phyloP scores from a whole-genome alignment of 2,329 filamentous ascomycete genomes.

The Aspergillus costaricaensis region DNA sequence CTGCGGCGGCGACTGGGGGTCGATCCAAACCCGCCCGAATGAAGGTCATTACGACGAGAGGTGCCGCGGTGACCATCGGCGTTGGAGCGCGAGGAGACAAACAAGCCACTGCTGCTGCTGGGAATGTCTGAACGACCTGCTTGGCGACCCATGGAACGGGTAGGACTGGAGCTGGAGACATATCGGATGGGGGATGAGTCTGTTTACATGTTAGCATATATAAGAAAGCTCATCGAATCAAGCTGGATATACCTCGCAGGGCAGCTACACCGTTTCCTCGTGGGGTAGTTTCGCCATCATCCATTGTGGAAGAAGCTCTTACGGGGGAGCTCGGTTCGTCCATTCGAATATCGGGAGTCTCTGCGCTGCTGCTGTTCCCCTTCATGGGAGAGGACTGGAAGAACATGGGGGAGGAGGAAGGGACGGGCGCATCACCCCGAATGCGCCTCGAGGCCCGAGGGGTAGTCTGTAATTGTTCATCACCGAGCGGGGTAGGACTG shows the following conservation, averaged over 20 bases:
- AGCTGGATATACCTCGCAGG: slow-evolving; percentile 42
- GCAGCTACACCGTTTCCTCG: slow-evolving; percentile 36
- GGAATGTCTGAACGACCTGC: slow-evolving; percentile 69
- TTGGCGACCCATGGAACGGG: slow-evolving; percentile 56
- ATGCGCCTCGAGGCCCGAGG: slow-evolving; percentile 49
- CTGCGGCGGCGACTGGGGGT: slow-evolving; percentile 57
- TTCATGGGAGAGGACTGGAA: slow-evolving; percentile 65
- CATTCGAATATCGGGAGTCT: slow-evolving; percentile 44
- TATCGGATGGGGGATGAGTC: slow-evolving; percentile 93
- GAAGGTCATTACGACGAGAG: slow-evolving; percentile 79
- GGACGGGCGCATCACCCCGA: slow-evolving; percentile 42
- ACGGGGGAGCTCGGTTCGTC: slow-evolving; percentile 52
- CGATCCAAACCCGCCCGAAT: slow-evolving; percentile 70
- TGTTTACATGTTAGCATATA: slow-evolving; percentile 39
- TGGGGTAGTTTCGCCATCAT: slow-evolving; percentile 48
- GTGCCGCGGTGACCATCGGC: slow-evolving; percentile 54
- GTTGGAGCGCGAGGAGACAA: slow-evolving; percentile 65
- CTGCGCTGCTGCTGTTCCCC: slow-evolving; percentile 45
- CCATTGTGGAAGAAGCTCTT: slow-evolving; percentile 40
- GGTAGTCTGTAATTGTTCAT: slow-evolving; percentile 40
- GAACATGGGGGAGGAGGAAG: slow-evolving; percentile 79
- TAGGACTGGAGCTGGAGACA: slow-evolving; percentile 83
- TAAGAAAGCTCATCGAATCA: neutral
- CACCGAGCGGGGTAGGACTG: slow-evolving; percentile 32
- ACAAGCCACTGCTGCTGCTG: slow-evolving; percentile 84